Evolutionary conservation across 192 early-diverging fungal genomes (phyloP), one percentile per base, ranked within the genome.

Genomic region (Paraglomus brasilianum): DNA sequence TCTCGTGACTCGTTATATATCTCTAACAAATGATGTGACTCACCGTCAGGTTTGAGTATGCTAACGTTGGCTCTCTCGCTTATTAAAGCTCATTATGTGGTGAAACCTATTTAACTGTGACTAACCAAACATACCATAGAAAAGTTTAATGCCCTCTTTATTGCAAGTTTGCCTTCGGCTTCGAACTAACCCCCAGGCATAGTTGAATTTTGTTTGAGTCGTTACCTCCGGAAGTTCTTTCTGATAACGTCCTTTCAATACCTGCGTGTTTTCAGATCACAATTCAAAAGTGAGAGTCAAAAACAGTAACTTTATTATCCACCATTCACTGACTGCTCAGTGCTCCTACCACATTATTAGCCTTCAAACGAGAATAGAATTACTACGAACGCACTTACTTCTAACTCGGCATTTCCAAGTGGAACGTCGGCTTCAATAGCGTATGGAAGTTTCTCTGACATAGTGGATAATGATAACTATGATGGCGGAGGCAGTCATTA

Each of bases 191-290:
- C 90, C 93, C 93, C 95, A 98, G 1, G 96, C 93, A 72, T 92
- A 95, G 83, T 98, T 96, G 83, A 98, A 98, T 75, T 95, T 95
- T 57, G 92, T 94, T 79, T 98, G 96, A 22, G 88, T 80, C 74
- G 89, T 82, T 24, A 82, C 79, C 66, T 87, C 79, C 52, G 85
- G 77, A 22, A 78, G 74, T 72, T 91, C 89, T 65, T 89, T 81
- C 60, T 91, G 80, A 76, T 83, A 91, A 67, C 91, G 88, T 73
- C 84, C 82, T 58, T 77, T 78, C 24, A 93, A 79, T 11, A 93
- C 87, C 85, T 86, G 46, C 46, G n/a, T 14, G 8, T 45, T n/a
- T 48, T 5, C 39, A n/a, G 19, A 67, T 3, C 2, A 30, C 21
- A 42, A 64, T 64, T 13, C 40, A 64, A 7, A 39, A n/a, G 8